These are phyloP conservation scores for Tricholoma sp. DNA, from an alignment of 768 basidiomycete genomes.

Conservation along the genomic window DNA sequence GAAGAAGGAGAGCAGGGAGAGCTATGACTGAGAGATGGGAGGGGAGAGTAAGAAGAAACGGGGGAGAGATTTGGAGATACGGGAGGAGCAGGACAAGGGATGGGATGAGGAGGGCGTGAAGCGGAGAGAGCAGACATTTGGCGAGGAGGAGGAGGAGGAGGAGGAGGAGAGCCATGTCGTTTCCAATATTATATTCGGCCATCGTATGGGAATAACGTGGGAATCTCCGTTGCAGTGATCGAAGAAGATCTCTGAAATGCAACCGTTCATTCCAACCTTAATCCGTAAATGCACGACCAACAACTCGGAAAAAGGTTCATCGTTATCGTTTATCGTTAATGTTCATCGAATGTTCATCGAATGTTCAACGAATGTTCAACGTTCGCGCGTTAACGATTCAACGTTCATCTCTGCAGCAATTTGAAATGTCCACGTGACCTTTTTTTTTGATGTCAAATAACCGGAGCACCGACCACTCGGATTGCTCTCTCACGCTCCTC, in stretches of 20 bases:
- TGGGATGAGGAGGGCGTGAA: neutral
- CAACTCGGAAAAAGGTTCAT: too few species aligned
- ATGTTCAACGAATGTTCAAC: too few species aligned
- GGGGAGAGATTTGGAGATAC: constrained; percentile 11
- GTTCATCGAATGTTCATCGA: too few species aligned
- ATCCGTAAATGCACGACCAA: too few species aligned
- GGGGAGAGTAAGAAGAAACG: constrained; percentile 19
- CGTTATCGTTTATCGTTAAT: too few species aligned
- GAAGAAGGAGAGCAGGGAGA: constrained; percentile 29
- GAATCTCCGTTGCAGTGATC: neutral
- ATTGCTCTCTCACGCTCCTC: neutral
- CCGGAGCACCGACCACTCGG: neutral
- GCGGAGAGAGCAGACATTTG: neutral
- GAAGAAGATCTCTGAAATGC: neutral
- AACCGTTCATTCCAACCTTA: too few species aligned
- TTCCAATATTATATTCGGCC: constrained; percentile 14
- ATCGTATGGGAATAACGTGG: constrained; percentile 9
- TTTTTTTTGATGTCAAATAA: neutral
- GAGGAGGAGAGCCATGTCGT: neutral
- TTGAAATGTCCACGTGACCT: constrained; percentile 2
- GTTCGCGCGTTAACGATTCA: too few species aligned
- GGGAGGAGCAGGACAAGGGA: constrained; percentile 1
- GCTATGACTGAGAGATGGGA: constrained; percentile 25
- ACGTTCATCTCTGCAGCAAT: too few species aligned
- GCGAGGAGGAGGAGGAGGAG: neutral